Base-by-base conservation (phyloP, 1,284 basidiomycete genomes). In the Cryptococcus sp. region DNA sequence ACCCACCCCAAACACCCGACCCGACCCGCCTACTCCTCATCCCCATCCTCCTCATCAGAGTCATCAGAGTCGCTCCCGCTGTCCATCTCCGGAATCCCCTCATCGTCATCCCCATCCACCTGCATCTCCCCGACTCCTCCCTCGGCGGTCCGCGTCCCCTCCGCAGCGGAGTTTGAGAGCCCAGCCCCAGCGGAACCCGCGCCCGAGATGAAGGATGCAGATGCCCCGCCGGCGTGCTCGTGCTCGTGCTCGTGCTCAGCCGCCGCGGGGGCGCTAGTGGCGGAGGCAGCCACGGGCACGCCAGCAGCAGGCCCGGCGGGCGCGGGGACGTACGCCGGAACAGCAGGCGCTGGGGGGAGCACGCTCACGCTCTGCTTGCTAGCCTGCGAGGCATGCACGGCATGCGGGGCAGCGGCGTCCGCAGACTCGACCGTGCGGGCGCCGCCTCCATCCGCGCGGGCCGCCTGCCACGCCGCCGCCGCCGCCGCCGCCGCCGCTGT, bases 21-120 rank as follows among this genome's bases (percentile, higher is more conserved):
- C n/a, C n/a, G n/a, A n/a, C n/a, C 59, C 13, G 60, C 59, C 28
- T 51, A 46, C 11, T 65, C 59, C 9, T 71, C 70, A 21, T 69
- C 68, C 42, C 67, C 69, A 11, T 68, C 60, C 46, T 79, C 79
- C 23, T 75, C 71, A 13, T 79, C 82, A 61, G 63, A 65, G 37
- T 62, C 64, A 52, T 69, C 69, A 54, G n/a, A n/a, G n/a, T 66
- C 67, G 48, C 64, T 68, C 24, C 69, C 73, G 59, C 69, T 71
- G 56, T 76, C 73, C 36, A 75, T 56, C 44, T 75, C 73, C 12
- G 85, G 84, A 64, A 86, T 80, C 24, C 78, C 79, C 68, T 77
- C 76, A 60, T 82, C 81, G 6, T 82, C 80, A 44, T 82, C 81
- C 28, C 28, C 28, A 21, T 81, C 82, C 3, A 78, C 78, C 18